Base-by-base conservation (phyloP, 768 basidiomycete species). In the Leccinum disarticulatum region DNA sequence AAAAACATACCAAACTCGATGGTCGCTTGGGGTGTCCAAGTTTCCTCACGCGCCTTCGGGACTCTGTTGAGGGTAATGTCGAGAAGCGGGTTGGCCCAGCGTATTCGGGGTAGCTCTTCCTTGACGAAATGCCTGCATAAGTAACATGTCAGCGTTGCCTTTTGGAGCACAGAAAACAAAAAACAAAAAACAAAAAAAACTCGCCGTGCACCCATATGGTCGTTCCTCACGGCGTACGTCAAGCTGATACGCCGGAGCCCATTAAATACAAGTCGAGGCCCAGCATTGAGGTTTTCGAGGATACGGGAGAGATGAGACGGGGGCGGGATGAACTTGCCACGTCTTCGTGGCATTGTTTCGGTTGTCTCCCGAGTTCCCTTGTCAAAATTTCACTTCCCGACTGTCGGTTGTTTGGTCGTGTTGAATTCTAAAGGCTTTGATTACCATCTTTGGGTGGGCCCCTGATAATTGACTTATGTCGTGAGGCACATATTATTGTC, bases 201-300 rank as follows among this genome's bases (percentile, higher is more conserved):
- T 64, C 56, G 90, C 90, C 87, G 80, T 28, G 88, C 87, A 63
- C 88, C 88, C 68, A 86, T 88, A 70, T 91, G 87, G 71, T 88
- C 86, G 67, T 90, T 88, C 66, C 77, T 77, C 33, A 76, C 75
- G 2, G 87, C 87, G 48, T 81, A 78, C 0, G 83, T 82, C 31
- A 91, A 74, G 57, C 77, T 82, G 28, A 90, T 69, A 11, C 75
- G 74, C 58, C 81, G 83, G 36, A 89, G 76, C 10, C 75, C 77
- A 5, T 68, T 64, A 2, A 90, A 71, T 1, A 75, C 70, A 10
- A 88, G 81, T 48, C 75, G 77, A 6, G 88, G 88, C 1, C 77
- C 68, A 14, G 75, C 69, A 30, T 79, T 85, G 38, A 91, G 79
- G 11, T 77, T 68, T 3, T 75, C 73, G 13, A 90, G 72, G 61